A percentile compares a stretch with the other conserved stretches of the same genome.
Evolutionary conservation across 1,139 yeast genomes (phyloP).

Genomic region (Ashbya aceris): DNA sequence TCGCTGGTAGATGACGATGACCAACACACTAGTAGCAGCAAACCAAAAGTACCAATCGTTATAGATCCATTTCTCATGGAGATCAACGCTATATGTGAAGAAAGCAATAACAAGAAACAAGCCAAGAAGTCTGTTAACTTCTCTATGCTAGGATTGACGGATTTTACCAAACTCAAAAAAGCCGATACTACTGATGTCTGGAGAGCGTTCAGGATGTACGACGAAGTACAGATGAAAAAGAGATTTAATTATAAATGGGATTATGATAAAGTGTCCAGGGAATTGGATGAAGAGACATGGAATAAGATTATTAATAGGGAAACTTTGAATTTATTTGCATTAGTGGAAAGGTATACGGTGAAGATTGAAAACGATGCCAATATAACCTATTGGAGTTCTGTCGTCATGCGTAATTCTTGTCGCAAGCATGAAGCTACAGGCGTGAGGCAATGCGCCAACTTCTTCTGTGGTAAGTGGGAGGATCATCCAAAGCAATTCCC

Average conservation of each 20-base stretch:
- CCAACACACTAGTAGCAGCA: conserved; percentile 1
- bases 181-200: background rate
- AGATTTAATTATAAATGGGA: conserved; percentile 15
- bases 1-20: conserved; percentile 4
- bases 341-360: conserved; percentile 86
- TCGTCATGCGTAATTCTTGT: conserved; percentile 90
- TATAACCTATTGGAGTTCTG: conserved; percentile 94
- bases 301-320: conserved; percentile 13
- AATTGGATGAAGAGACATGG: conserved; percentile 15
- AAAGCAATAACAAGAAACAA: conserved; percentile 2
- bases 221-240: conserved; percentile 11
- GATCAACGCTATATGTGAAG: conserved; percentile 5
- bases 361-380: conserved; percentile 57
- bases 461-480: conserved; percentile 96
- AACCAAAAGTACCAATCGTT: conserved; percentile 1
- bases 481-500: conserved; percentile 82
- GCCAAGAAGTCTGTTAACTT: conserved; percentile 1
- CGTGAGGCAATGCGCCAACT: conserved; percentile 88
- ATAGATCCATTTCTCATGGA: conserved; percentile 8
- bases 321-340: conserved; percentile 66
- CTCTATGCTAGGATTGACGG: conserved; percentile 3
- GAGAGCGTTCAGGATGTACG: conserved; percentile 3
- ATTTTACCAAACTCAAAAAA: conserved; percentile 3
- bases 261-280: conserved; percentile 12
- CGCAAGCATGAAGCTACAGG: conserved; percentile 89